Percentiles rank a stretch among this genome's conserved stretches.
These are phyloP conservation scores for Piper betle DNA, from an alignment of 164 flowering plant species.

Conservation along the genomic window DNA sequence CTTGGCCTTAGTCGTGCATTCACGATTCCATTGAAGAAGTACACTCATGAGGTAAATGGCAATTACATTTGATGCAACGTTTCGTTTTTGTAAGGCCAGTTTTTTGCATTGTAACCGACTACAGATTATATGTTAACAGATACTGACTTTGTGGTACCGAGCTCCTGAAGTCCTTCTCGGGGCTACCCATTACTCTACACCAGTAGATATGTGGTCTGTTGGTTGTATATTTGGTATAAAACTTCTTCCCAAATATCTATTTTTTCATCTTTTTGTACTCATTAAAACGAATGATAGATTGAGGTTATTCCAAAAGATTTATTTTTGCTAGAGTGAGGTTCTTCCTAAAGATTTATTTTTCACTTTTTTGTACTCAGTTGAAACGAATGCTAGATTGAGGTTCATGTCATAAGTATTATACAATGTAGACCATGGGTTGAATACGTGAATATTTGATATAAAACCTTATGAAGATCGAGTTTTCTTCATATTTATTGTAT, in stretches of 20 bases:
- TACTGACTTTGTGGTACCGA: constrained; percentile 46
- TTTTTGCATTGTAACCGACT: not conserved
- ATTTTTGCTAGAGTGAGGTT: not conserved
- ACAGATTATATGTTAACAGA: constrained; percentile 21
- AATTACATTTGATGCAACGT: not conserved
- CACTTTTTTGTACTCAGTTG: no score
- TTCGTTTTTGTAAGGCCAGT: not conserved
- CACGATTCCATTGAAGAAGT: constrained; percentile 76
- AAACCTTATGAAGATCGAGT: no score
- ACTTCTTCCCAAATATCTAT: not conserved
- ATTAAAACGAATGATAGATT: no score
- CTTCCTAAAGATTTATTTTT: not conserved
- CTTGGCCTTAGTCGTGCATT: constrained; percentile 84
- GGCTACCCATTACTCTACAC: constrained; percentile 36
- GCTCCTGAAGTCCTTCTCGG: constrained; percentile 31
- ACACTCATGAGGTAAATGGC: constrained; percentile 72
- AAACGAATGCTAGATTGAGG: no score
- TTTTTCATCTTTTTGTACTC: no score
- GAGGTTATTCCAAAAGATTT: not conserved
- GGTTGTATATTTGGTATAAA: constrained; percentile 80
- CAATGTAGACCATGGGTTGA: no score
- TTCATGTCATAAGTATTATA: no score
- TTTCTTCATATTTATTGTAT: no score
- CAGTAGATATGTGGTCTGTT: constrained; percentile 92
- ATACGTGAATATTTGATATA: no score